phyloP scores from a whole-genome alignment of 768 basidiomycete genomes.

The Crucibulum laeve region DNA sequence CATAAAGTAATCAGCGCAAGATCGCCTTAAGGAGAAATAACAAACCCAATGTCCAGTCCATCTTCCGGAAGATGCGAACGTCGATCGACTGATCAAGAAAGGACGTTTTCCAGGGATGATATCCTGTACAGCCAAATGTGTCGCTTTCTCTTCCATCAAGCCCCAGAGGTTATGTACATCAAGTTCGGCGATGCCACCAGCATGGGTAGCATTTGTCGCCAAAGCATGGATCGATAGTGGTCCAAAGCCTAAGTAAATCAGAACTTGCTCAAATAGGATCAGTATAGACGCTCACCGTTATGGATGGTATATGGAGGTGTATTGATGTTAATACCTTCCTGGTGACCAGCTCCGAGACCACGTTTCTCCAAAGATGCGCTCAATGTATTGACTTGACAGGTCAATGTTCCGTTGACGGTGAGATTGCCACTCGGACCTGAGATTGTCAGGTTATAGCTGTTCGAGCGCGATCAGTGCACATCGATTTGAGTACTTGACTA shows the following conservation, averaged over 20 bases:
- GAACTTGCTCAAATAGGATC: conserved; percentile 1
- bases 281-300: conserved; percentile 42
- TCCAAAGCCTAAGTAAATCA: conserved; percentile 35
- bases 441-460: conserved; percentile 56
- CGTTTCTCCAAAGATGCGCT: conserved; percentile 29
- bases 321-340: conserved; percentile 47
- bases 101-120: conserved; percentile 59
- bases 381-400: conserved; percentile 29
- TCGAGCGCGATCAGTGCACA: background rate
- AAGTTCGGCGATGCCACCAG: conserved; percentile 54
- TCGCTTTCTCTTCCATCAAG: conserved; percentile 65
- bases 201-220: conserved; percentile 71
- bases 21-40: background rate
- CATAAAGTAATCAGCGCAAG: conserved; percentile 3
- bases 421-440: conserved; percentile 74
- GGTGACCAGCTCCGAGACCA: conserved; percentile 45
- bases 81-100: conserved; percentile 68
- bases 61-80: conserved; percentile 62
- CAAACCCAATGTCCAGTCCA: conserved; percentile 72
- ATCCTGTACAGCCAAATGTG: conserved; percentile 51
- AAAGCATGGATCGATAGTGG: conserved; percentile 51
- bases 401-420: conserved; percentile 62
- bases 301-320: conserved; percentile 66
- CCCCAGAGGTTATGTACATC: conserved; percentile 74
- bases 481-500: background rate